Evolutionary conservation across 495 filamentous ascomycete species (phyloP), one percentile per base, ranked within the genome.

Genomic region (Penicillium antarcticum): DNA sequence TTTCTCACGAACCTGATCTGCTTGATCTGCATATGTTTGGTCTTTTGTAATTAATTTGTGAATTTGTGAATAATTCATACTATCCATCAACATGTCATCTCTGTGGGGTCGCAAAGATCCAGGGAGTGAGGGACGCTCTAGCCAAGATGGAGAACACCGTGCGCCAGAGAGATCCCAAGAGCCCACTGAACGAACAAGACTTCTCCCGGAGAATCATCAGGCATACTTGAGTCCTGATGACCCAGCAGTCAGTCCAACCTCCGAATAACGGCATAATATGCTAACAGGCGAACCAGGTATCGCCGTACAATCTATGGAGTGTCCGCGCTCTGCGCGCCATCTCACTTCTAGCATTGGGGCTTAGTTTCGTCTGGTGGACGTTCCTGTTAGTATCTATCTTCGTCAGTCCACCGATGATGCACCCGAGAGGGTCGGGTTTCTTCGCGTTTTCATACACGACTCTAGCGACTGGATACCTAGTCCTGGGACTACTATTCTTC

Each of bases 221-320:
- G 80, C 77, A 36, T 92, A 86, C 58, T 73, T 97, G 36, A 87
- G 86, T 53, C 92, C 92, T n/a, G 89, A 96, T 78, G 92, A 97
- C 68, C 94, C 92, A 44, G 92, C 92, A 46, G 94, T 91, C 75
- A 67, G 81, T 60, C 32, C 5, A 18, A 39, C 16, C 42, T 32
- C 38, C 6, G 4, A 5, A 11, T 40, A 19, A 2, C 5, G 16
- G 3, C n/a, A 3, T 39, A 21, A 10, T 18, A 23, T 23, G 46
- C 24, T 41, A 40, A 48, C n/a, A 14, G 7, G 4, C 34, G 45
- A 44, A 21, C 33, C 48, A 92, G 87, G 87, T 97, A 26, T 91
- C 94, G 1, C 94, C 94, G 0, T 96, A 96, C 72, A 98, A 98
- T 62, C 83, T 97, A 45, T 95, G 88, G 83, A 87, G 82, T 53